Evolutionary conservation across 257 asterid species (phyloP), one percentile per base, ranked within the genome.

Genomic region (Eustoma russellianum): DNA sequence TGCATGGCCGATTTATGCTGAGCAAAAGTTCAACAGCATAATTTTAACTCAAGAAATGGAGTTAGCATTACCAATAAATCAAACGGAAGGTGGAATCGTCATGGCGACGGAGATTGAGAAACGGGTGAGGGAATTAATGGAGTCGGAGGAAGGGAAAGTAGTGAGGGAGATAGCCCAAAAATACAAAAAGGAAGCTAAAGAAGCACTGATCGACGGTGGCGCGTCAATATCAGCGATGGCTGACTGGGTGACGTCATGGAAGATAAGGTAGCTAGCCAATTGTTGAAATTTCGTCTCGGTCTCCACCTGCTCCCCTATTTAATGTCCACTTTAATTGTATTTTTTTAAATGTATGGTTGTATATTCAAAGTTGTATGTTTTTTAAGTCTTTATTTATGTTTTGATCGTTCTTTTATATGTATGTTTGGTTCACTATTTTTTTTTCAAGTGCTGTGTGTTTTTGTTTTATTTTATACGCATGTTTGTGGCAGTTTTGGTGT

Each of bases 1-100:
- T 60, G 81, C 83, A 9, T 83, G 93, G 93, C 93, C 93, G 1
- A 61, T 77, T 13, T 75, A 79, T 57, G 93, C 85, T 11, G 93
- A 77, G 76, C 93, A 83, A 50, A 70, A 59, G 63, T 5, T 72
- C 0, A 82, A 82, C 38, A 70, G 76, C 72, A 46, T 46, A 17
- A 41, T 74, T 46, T 13, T 82, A 54, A 80, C 77, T 60, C 85
- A 79, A 63, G 87, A 77, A 5, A 52, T 77, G 77, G 56, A 52
- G 68, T 4, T 82, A 65, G 92, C 85, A 4, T 3, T 77, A 19
- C 63, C 68, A 52, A 5, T 82, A 65, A 68, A 18, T 33, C 75
- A 41, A 60, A 60, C 52, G 33, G 70, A 59, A 67, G 76, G 65
- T 0, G 86, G 80, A 35, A 57, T 77, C 1, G 83, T 82, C 55